Conservation (phyloP, 164 flowering plant species). For the Magnolia sinica region DNA sequence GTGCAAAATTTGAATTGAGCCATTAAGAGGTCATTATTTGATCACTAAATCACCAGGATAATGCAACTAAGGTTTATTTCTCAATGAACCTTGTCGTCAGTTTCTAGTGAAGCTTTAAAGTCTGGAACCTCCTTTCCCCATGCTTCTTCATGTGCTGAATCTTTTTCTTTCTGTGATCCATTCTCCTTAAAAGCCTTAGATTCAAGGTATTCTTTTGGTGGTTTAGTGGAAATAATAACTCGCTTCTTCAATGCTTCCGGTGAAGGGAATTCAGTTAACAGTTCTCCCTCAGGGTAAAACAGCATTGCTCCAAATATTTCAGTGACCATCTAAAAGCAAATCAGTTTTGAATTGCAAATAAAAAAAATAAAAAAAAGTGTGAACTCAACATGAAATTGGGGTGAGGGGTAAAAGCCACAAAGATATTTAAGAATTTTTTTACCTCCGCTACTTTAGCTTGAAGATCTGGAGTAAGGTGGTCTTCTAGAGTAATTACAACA, state of each 20-base stretch:
- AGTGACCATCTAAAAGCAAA: constrained; percentile 49
- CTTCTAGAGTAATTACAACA: constrained; percentile 67
- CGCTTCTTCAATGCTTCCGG: constrained; percentile 65
- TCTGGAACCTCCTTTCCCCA: constrained; percentile 45
- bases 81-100: constrained; percentile 26
- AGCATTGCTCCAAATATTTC: constrained; percentile 67
- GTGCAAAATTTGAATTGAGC: not conserved
- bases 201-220: constrained; percentile 68
- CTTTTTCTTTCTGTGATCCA: constrained; percentile 25
- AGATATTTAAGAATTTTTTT: not conserved
- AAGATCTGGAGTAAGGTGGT: constrained; percentile 68
- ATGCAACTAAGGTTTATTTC: not conserved
- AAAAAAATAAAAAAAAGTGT: not conserved
- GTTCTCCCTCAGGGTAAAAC: constrained; percentile 51
- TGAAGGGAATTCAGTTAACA: constrained; percentile 60
- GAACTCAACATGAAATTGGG: not conserved
- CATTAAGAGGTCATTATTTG: not conserved
- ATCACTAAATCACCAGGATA: not conserved
- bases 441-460: constrained; percentile 82
- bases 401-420: not conserved
- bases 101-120: constrained; percentile 14
- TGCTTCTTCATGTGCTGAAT: constrained; percentile 31
- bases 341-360: not conserved
- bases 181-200: constrained; percentile 12
- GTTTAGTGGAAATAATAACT: constrained; percentile 79